Evolutionary conservation across 352 stramenopile genomes (phyloP).

Genomic region (Phytophthora foliorum): DNA sequence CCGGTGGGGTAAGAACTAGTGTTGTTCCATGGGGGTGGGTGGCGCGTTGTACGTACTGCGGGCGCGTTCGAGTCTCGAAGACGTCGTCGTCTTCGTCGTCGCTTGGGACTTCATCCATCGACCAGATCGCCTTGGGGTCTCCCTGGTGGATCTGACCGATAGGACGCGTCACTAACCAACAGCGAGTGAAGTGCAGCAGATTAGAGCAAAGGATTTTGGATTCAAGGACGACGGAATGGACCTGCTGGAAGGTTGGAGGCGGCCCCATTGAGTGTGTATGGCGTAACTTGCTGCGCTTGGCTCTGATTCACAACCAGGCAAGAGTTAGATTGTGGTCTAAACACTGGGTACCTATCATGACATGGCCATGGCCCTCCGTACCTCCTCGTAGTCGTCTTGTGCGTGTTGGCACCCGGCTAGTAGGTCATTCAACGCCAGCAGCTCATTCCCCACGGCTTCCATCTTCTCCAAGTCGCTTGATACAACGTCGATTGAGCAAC

Average conservation of each 20-base stretch:
- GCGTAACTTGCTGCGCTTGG: conserved; percentile 32
- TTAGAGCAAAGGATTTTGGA: neutral
- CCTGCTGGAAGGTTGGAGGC: conserved; percentile 40
- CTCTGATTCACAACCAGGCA: too few species aligned
- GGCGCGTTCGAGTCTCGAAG: conserved; percentile 62
- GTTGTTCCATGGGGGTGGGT: neutral
- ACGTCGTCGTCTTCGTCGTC: conserved; percentile 81
- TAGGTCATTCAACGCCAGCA: conserved; percentile 47
- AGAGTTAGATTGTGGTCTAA: neutral
- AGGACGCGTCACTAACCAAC: conserved; percentile 52
- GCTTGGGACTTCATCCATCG: conserved; percentile 71
- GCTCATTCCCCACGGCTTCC: conserved; percentile 42
- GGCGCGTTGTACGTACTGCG: conserved; percentile 44
- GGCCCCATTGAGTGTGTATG: conserved; percentile 33
- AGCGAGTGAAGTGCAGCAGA: neutral
- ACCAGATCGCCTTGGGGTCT: conserved; percentile 81
- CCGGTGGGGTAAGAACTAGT: neutral
- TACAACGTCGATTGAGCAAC: conserved; percentile 8
- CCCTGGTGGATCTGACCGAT: conserved; percentile 76
- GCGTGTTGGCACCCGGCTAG: conserved; percentile 36
- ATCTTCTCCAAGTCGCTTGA: conserved; percentile 20
- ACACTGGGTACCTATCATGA: neutral
- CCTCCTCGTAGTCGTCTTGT: conserved; percentile 40
- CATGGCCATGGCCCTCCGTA: neutral
- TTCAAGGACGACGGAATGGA: neutral